Evolutionary conservation across 495 filamentous ascomycete species (phyloP).

Genomic region (Recurvomyces mirabilis): DNA sequence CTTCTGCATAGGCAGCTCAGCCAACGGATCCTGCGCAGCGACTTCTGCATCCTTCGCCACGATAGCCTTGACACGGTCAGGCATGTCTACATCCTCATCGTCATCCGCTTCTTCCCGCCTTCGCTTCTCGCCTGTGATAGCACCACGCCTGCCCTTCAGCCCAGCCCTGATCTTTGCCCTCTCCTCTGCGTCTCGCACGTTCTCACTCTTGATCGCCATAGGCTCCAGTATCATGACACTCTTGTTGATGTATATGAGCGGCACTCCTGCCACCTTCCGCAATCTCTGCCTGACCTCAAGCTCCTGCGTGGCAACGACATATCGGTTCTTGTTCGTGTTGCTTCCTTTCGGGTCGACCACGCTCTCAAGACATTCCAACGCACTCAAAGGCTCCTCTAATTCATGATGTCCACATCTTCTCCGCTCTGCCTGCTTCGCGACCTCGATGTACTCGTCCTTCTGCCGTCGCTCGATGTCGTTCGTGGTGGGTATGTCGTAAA

Average conservation of each 20-base stretch:
- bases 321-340: constrained; percentile 75
- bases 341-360: constrained; percentile 62
- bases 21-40: constrained; percentile 6
- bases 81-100: constrained; percentile 26
- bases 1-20: constrained; percentile 39
- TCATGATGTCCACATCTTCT: constrained; percentile 83
- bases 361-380: constrained; percentile 64
- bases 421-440: constrained; percentile 65
- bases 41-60: constrained; percentile 9
- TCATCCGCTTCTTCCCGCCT: constrained; percentile 40
- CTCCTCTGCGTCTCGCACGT: constrained; percentile 56
- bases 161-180: constrained; percentile 63
- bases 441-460: constrained; percentile 42
- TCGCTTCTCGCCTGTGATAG: constrained; percentile 30
- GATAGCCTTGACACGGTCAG: constrained; percentile 25
- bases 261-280: constrained; percentile 57
- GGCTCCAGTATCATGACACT: constrained; percentile 88
- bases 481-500: constrained; percentile 40
- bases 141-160: constrained; percentile 31
- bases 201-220: constrained; percentile 55
- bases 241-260: constrained; percentile 70
- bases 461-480: constrained; percentile 6
- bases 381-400: constrained; percentile 61
- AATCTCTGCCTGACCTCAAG: constrained; percentile 43
- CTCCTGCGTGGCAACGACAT: constrained; percentile 73